Percentiles rank a stretch among this genome's conserved stretches.
Conservation (phyloP, 2,329 filamentous ascomycete genomes). For the Ophidiomyces ophidiicola region DNA sequence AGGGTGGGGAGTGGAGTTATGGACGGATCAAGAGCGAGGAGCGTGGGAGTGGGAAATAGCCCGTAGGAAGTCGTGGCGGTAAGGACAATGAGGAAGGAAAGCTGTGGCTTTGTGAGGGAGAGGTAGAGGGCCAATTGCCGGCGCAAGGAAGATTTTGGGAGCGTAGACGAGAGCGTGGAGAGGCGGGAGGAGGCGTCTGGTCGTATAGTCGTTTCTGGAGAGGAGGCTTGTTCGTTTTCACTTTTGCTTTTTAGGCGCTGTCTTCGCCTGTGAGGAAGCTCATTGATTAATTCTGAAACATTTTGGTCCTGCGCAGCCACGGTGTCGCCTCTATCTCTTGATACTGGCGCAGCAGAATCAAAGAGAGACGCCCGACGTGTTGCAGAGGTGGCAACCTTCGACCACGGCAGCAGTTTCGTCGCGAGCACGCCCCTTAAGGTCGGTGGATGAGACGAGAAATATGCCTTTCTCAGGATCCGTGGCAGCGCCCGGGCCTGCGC, state of each 20-base stretch:
- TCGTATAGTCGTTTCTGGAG: conserved; percentile 33
- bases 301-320: neutral
- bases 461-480: conserved; percentile 26
- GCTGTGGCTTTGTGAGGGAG: conserved; percentile 85
- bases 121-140: conserved; percentile 70
- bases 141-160: conserved; percentile 45
- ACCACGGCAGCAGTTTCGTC: conserved; percentile 18
- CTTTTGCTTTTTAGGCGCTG: conserved; percentile 31
- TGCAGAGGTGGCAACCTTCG: conserved; percentile 18
- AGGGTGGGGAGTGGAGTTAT: conserved; percentile 47
- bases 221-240: conserved; percentile 16
- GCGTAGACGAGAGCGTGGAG: conserved; percentile 44
- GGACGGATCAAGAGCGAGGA: conserved; percentile 73
- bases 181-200: conserved; percentile 51
- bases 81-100: conserved; percentile 82
- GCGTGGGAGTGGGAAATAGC: conserved; percentile 79
- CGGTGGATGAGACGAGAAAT: conserved; percentile 29
- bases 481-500: conserved; percentile 21
- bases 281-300: conserved; percentile 16
- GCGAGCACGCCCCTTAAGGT: conserved; percentile 16
- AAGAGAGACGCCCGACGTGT: conserved; percentile 18
- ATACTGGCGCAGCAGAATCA: conserved; percentile 13
- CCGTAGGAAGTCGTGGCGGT: conserved; percentile 85
- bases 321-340: neutral
- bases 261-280: conserved; percentile 33